phyloP scores from a whole-genome alignment of 371 early-diverging fungal genomes.

The Mucor velutinosus region DNA sequence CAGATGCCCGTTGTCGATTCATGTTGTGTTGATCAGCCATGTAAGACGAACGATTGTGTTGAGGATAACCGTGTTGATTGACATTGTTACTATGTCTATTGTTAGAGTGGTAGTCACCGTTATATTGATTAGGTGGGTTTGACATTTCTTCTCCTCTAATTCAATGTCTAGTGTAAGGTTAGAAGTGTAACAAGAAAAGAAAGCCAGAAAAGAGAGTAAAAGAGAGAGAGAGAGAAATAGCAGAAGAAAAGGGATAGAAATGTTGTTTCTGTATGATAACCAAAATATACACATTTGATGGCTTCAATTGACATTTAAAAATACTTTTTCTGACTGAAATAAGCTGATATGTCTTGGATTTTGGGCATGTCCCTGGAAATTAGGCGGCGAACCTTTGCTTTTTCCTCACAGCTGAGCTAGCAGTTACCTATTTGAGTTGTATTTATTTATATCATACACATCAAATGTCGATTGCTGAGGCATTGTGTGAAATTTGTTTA shows the following conservation, averaged over 20 bases:
- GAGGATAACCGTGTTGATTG: neutral
- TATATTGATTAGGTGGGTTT: neutral
- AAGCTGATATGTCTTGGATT: neutral
- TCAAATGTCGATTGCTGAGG: slow-evolving; percentile 1
- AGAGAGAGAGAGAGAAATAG: neutral
- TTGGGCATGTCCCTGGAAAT: slow-evolving; percentile 3
- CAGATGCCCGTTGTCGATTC: neutral
- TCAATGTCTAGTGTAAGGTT: neutral
- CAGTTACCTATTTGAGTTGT: neutral
- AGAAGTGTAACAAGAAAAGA: neutral
- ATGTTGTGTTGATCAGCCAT: neutral
- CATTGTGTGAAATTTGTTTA: neutral
- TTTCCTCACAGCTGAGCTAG: neutral
- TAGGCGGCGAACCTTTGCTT: neutral
- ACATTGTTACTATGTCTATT: neutral
- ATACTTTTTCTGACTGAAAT: neutral
- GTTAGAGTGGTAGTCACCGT: neutral
- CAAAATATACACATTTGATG: slow-evolving; percentile 2
- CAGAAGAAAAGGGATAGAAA: neutral
- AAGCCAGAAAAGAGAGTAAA: neutral
- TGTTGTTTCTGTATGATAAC: neutral
- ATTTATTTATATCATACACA: neutral
- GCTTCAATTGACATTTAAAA: slow-evolving; percentile 7
- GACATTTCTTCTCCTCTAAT: neutral
- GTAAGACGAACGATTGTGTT: neutral